Evolutionary conservation across 2,329 filamentous ascomycete species (phyloP).

Genomic region (Venturia nashicola): DNA sequence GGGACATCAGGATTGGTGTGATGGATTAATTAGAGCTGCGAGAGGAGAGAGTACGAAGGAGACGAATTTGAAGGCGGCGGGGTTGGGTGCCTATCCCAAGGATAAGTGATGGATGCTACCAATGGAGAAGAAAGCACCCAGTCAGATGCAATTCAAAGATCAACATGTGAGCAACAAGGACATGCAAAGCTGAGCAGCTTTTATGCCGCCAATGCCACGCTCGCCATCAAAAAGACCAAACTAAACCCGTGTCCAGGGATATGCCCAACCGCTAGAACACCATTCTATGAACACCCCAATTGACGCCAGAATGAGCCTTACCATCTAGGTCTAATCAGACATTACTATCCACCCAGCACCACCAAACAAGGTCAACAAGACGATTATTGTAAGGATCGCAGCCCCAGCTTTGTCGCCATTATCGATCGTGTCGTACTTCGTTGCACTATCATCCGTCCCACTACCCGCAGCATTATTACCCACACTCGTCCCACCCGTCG

Average conservation of each 20-base stretch:
- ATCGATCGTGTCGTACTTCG: slow-evolving; percentile 11
- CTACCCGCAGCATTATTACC: slow-evolving; percentile 28
- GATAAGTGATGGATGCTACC: not conserved
- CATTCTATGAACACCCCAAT: not conserved
- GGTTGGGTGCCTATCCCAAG: not conserved
- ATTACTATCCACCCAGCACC: slow-evolving; percentile 41
- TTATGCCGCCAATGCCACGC: too few relatives aligned
- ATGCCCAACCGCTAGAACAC: not conserved
- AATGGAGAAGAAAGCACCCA: too few relatives aligned
- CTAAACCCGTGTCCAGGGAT: not conserved
- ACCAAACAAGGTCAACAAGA: slow-evolving; percentile 42
- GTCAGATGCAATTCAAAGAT: too few relatives aligned
- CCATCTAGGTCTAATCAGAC: not conserved
- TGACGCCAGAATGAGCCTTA: not conserved
- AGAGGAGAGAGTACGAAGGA: slow-evolving; percentile 13
- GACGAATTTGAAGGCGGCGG: slow-evolving; percentile 14
- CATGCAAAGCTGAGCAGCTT: too few relatives aligned
- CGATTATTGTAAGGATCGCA: slow-evolving; percentile 48
- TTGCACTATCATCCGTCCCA: slow-evolving; percentile 44
- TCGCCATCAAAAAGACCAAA: too few relatives aligned
- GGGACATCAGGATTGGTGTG: slow-evolving; percentile 26
- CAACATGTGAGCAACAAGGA: too few relatives aligned
- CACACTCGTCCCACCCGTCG: slow-evolving; percentile 38
- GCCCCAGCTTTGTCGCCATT: slow-evolving; percentile 57
- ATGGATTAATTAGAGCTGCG: slow-evolving; percentile 20